Evolutionary conservation across 2,329 filamentous ascomycete genomes (phyloP).

Genomic region (Trichoderma afroharzianum): DNA sequence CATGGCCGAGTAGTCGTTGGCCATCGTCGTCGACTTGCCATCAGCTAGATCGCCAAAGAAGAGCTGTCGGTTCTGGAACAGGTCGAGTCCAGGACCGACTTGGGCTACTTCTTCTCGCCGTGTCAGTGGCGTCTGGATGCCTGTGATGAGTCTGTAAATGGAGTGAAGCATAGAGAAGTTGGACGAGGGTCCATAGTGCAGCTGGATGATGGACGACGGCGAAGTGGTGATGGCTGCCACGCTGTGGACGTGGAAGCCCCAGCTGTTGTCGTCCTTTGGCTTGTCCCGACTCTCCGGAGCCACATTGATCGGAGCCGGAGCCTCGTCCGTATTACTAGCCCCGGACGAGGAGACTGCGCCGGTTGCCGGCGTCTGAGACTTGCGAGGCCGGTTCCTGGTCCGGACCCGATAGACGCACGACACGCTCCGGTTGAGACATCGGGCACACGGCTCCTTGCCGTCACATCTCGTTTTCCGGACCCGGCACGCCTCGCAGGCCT

Average conservation of each 20-base stretch:
- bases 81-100: neutral
- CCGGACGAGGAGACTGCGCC: neutral
- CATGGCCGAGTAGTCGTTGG: conserved; percentile 7
- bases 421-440: conserved; percentile 9
- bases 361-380: neutral
- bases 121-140: conserved; percentile 3
- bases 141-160: conserved; percentile 13
- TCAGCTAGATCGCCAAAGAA: conserved; percentile 12
- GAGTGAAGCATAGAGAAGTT: conserved; percentile 13
- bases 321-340: conserved; percentile 5
- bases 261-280: conserved; percentile 11
- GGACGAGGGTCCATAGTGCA: conserved; percentile 8
- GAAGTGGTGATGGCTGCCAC: conserved; percentile 3
- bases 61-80: conserved; percentile 13
- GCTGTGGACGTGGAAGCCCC: conserved; percentile 12
- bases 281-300: neutral
- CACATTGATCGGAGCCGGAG: neutral
- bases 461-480: conserved; percentile 12
- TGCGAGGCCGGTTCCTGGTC: conserved; percentile 11
- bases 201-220: conserved; percentile 11
- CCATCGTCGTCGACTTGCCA: neutral
- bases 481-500: conserved; percentile 11
- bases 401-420: conserved; percentile 8
- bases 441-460: conserved; percentile 7
- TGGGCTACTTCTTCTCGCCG: conserved; percentile 9